Base-by-base conservation (phyloP, 768 basidiomycete species). In the Mycena filopes region DNA sequence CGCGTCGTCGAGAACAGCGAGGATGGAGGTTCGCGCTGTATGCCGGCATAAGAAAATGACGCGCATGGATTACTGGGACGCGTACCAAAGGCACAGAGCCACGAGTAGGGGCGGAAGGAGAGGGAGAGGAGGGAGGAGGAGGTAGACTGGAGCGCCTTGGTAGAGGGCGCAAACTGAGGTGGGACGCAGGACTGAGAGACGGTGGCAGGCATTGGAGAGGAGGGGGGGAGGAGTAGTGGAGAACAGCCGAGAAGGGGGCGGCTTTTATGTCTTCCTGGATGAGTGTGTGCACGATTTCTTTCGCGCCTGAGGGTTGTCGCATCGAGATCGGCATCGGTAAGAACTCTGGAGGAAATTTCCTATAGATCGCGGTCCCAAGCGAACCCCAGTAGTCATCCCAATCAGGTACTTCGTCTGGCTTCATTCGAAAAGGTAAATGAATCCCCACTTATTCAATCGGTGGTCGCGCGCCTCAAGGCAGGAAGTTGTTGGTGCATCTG, bases 21-120 rank as follows among this genome's bases (percentile, higher is more conserved):
- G 80, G 66, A 90, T 84, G 10, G 89, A 90, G 54, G 78, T 80
- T 36, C 89, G 87, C 12, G 89, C 89, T 89, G 71, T 2, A 48
- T 31, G 29, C 45, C 40, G 40, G 29, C 38, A 55, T 40, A 21
- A 50, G 40, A 18, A 28, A 45, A 61, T 25, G 36, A 55, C 51
- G 28, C 31, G 12, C 31, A 33, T 15, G 29, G 57, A 62, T 2
- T 55, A 58, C 54, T 57, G 31, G 63, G 45, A 38, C 54, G 48
- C 76, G 55, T 75, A 86, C 86, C 86, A 70, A 87, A 82, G n/a
- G 82, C 74, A 57, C 79, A 75, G 20, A 82, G 72, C 85, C 85
- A 86, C 28, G 84, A 80, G 63, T 79, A 77, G 36, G 85, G 85
- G 61, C 79, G 83, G 60, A 84, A 77, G 28, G 68, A 53, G 42